Conservation (phyloP, 2,329 filamentous ascomycete species). For the Colletotrichum echinochloae region DNA sequence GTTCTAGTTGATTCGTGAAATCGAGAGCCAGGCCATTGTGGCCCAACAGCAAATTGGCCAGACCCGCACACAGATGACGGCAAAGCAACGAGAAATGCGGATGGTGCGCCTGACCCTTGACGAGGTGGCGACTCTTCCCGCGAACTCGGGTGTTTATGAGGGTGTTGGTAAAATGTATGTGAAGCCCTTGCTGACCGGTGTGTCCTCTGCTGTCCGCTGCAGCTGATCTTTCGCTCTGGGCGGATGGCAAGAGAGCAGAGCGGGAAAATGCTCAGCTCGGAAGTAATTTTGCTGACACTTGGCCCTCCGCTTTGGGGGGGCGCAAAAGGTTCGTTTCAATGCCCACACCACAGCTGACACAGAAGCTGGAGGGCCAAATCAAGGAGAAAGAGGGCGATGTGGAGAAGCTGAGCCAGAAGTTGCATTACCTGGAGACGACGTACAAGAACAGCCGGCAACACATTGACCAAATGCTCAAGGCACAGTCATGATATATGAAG, state of each 20-base stretch:
- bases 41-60: constrained; percentile 94
- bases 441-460: constrained; percentile 94
- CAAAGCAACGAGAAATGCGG: constrained; percentile 89
- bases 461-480: constrained; percentile 83
- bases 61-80: constrained; percentile 84
- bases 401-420: constrained; percentile 84
- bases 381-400: constrained; percentile 83
- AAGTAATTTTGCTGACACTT: constrained; percentile 23
- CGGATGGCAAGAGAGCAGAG: neutral
- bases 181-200: neutral
- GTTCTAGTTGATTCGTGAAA: constrained; percentile 86
- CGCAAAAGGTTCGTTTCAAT: constrained; percentile 85
- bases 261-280: neutral
- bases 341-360: constrained; percentile 77
- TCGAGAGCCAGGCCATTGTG: constrained; percentile 87
- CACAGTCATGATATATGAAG: constrained; percentile 33
- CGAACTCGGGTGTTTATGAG: constrained; percentile 87
- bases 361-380: constrained; percentile 80
- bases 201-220: constrained; percentile 5
- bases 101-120: constrained; percentile 88
- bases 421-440: constrained; percentile 94
- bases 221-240: neutral
- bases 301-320: neutral
- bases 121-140: constrained; percentile 82
- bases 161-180: constrained; percentile 96